phyloP scores from a whole-genome alignment of 352 stramenopile genomes.

The Pythium periplocum region DNA sequence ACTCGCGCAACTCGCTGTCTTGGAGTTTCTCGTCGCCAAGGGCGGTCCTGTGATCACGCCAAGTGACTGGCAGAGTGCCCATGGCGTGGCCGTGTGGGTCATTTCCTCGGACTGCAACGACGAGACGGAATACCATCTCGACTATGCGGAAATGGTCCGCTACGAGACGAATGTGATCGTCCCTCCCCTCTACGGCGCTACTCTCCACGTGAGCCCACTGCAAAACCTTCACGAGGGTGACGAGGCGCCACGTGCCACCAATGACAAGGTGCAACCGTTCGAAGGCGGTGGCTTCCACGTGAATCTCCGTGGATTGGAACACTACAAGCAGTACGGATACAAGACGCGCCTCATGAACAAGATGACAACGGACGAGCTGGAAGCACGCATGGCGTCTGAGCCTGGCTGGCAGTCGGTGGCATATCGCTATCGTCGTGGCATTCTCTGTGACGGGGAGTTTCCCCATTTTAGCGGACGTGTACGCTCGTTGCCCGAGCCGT shows the following conservation, averaged over 20 bases:
- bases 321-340: conserved; percentile 65
- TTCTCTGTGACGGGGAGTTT: conserved; percentile 65
- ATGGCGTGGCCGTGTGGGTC: conserved; percentile 64
- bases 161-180: conserved; percentile 72
- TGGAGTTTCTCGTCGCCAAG: conserved; percentile 48
- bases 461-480: conserved; percentile 65
- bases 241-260: too few species aligned
- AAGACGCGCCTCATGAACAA: conserved; percentile 45
- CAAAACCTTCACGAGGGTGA: too few species aligned
- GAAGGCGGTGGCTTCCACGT: conserved; percentile 54
- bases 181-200: conserved; percentile 66
- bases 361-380: conserved; percentile 44
- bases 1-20: conserved; percentile 36
- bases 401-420: conserved; percentile 34
- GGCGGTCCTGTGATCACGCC: conserved; percentile 4
- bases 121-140: conserved; percentile 66
- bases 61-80: conserved; percentile 14
- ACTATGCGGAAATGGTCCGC: conserved; percentile 68
- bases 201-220: conserved; percentile 57
- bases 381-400: conserved; percentile 22
- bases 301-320: conserved; percentile 35
- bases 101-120: conserved; percentile 57
- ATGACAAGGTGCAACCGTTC: background rate
- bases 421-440: conserved; percentile 54
- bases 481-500: conserved; percentile 26